Conservation (phyloP, 129 eudicot species). For the Smallanthus sonchifolius region DNA sequence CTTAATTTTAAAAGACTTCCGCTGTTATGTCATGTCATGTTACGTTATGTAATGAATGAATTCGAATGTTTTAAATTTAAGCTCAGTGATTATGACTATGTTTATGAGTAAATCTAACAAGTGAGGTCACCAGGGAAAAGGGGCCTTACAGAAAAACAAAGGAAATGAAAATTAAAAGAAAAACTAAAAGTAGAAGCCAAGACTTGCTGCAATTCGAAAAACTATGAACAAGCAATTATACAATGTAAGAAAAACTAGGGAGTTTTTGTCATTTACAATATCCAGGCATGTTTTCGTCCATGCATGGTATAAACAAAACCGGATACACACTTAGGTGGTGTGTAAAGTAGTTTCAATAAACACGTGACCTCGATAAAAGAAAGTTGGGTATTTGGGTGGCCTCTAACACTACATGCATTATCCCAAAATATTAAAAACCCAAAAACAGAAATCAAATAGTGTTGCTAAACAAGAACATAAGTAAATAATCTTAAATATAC, state of each 20-base stretch:
- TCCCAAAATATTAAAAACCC: neutral
- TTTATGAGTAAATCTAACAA: too few species aligned
- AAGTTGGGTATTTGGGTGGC: neutral
- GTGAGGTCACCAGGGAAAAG: too few species aligned
- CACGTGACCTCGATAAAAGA: neutral
- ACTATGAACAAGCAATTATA: neutral
- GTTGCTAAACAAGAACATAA: neutral
- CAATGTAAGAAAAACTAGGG: neutral
- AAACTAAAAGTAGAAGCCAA: too few species aligned
- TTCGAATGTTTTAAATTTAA: too few species aligned
- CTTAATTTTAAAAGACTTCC: too few species aligned
- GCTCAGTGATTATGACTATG: too few species aligned
- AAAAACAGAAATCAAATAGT: neutral
- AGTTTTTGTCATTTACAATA: neutral
- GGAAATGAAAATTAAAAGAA: too few species aligned
- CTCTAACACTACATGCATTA: neutral
- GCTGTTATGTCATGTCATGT: too few species aligned
- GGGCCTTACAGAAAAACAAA: too few species aligned
- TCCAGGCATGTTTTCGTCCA: neutral
- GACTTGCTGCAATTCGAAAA: neutral
- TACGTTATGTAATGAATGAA: too few species aligned
- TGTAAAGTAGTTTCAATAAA: neutral
- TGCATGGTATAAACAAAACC: too few species aligned
- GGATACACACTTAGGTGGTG: neutral
- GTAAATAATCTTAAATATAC: constrained; percentile 26